Conservation (phyloP, 306 rosid species). For the Fragaria vesca region DNA sequence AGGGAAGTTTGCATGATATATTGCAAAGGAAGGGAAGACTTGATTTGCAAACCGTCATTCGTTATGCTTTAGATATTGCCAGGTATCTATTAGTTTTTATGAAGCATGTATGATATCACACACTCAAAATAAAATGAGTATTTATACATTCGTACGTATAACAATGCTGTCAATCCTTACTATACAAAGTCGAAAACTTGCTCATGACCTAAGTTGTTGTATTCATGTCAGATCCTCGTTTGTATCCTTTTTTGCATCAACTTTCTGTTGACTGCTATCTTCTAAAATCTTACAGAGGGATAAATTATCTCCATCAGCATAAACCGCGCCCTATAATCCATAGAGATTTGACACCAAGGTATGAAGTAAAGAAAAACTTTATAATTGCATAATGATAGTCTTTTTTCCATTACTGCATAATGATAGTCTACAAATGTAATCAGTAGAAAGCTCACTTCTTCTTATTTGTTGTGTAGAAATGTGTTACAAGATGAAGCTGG, state of each 20-base stretch:
- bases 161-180: too few relatives aligned
- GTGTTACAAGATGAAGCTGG: conserved; percentile 40
- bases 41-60: conserved; percentile 18
- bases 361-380: not conserved
- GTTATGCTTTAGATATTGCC: conserved; percentile 34
- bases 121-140: too few relatives aligned
- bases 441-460: not conserved
- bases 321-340: conserved; percentile 34
- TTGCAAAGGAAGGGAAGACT: conserved; percentile 31
- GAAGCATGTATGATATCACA: too few relatives aligned
- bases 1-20: conserved; percentile 40
- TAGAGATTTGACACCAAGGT: conserved; percentile 37
- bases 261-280: not conserved
- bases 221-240: not conserved
- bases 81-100: not conserved
- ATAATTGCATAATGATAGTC: not conserved
- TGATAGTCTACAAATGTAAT: not conserved
- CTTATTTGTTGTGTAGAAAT: conserved; percentile 19
- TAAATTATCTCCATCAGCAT: conserved; percentile 34
- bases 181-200: too few relatives aligned
- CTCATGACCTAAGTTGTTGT: too few relatives aligned
- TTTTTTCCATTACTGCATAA: too few relatives aligned
- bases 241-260: not conserved
- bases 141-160: too few relatives aligned
- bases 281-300: conserved; percentile 27